These are phyloP conservation scores for Fusarium albosuccineum DNA, from an alignment of 2,329 filamentous ascomycete genomes.

Conservation along the genomic window DNA sequence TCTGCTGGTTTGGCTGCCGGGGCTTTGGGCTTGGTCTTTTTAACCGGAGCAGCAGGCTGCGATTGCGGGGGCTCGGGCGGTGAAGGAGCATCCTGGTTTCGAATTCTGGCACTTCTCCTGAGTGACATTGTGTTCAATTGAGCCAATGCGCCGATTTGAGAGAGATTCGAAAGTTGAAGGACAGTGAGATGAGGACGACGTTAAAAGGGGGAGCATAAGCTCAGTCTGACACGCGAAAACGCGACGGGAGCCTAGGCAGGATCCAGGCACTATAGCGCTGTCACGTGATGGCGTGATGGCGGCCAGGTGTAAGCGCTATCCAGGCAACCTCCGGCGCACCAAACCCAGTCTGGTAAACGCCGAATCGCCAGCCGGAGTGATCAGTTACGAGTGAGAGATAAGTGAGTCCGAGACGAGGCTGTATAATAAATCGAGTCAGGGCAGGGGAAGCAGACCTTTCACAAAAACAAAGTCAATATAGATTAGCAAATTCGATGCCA, in stretches of 20 bases:
- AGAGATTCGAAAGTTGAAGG: neutral
- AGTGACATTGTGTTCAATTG: constrained; percentile 12
- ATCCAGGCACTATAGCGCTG: neutral
- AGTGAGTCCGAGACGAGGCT: too few relatives aligned
- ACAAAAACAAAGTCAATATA: too few relatives aligned
- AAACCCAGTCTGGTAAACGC: too few relatives aligned
- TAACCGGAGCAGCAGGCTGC: neutral
- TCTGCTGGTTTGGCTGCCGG: neutral
- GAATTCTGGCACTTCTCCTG: constrained; percentile 31
- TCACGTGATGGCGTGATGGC: constrained; percentile 1
- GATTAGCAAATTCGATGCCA: too few relatives aligned
- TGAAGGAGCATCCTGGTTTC: neutral
- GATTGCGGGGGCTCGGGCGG: neutral
- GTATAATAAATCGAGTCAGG: too few relatives aligned
- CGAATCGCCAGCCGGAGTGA: too few relatives aligned
- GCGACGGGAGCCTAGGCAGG: neutral
- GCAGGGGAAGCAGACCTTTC: too few relatives aligned
- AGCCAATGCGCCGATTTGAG: neutral
- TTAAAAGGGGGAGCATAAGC: neutral
- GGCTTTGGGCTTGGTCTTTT: constrained; percentile 20
- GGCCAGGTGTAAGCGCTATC: too few relatives aligned
- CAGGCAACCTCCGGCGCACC: too few relatives aligned
- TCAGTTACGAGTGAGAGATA: too few relatives aligned
- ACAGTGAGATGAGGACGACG: too few relatives aligned
- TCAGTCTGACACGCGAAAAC: neutral